Conservation (phyloP, 345 rosid genomes). For the Lagerstroemia speciosa region DNA sequence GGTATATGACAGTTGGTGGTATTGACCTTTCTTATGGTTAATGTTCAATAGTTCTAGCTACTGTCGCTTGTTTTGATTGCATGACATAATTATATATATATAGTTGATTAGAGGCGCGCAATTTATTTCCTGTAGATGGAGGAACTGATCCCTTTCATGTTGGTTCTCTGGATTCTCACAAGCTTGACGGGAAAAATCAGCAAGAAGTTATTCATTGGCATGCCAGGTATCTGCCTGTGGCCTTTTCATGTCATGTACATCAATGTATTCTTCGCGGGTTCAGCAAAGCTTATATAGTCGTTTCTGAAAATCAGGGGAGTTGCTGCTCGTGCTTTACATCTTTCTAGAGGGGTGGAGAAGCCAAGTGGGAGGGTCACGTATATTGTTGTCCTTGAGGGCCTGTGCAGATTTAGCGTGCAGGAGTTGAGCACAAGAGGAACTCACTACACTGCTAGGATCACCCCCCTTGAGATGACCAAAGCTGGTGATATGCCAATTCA, state of each 20-base stretch:
- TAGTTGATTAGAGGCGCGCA: constrained; percentile 1
- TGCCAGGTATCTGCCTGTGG: constrained; percentile 41
- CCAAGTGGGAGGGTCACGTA: constrained; percentile 99
- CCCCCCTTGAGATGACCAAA: constrained; percentile 87
- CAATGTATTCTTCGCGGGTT: not conserved
- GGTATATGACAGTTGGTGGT: constrained; percentile 22
- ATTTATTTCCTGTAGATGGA: constrained; percentile 25
- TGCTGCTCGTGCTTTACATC: constrained; percentile 95
- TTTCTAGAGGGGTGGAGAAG: constrained; percentile 98
- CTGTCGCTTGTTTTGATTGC: constrained; percentile 1
- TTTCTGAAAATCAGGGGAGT: constrained; percentile 59
- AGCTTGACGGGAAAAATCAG: constrained; percentile 70
- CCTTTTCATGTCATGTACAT: not conserved
- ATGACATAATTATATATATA: not conserved
- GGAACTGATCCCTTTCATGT: constrained; percentile 62
- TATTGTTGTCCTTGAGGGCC: constrained; percentile 94
- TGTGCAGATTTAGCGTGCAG: constrained; percentile 88
- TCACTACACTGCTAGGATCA: constrained; percentile 76
- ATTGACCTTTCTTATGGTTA: not conserved
- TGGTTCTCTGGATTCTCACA: constrained; percentile 58
- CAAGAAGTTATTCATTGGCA: constrained; percentile 88
- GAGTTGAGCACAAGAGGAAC: constrained; percentile 89
- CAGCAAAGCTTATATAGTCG: not conserved
- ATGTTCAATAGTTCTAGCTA: constrained; percentile 1
- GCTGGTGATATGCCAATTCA: constrained; percentile 29